Conservation (phyloP, 768 basidiomycete genomes). For the Amanita pallidorosea region DNA sequence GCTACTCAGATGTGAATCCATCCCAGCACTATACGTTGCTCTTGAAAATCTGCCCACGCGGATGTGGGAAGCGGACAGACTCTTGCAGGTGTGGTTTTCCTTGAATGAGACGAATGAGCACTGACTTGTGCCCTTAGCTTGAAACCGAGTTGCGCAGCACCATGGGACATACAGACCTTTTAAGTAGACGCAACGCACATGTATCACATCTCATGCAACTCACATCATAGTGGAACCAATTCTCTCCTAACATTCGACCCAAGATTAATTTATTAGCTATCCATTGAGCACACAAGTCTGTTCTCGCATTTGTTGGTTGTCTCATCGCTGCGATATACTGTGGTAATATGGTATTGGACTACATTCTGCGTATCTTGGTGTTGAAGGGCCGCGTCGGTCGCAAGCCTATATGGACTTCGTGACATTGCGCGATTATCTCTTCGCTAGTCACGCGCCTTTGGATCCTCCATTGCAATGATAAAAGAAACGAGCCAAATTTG, state of each 20-base stretch:
- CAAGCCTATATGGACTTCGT: too few relatives aligned
- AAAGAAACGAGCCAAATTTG: too few relatives aligned
- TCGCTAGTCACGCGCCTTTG: too few relatives aligned
- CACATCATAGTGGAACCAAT: background rate
- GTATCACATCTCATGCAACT: constrained; percentile 25
- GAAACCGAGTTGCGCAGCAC: constrained; percentile 46
- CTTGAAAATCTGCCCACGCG: constrained; percentile 84
- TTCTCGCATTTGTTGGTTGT: too few relatives aligned
- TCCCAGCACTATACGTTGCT: constrained; percentile 82
- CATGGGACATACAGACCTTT: constrained; percentile 44
- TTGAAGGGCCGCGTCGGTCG: too few relatives aligned
- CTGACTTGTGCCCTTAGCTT: constrained; percentile 21
- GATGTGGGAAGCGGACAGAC: constrained; percentile 88
- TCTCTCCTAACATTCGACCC: background rate
- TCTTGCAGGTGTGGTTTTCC: constrained; percentile 63
- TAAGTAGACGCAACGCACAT: constrained; percentile 42
- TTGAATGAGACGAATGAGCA: background rate
- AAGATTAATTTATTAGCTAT: background rate
- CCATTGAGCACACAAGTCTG: too few relatives aligned
- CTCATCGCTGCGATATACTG: too few relatives aligned
- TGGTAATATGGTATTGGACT: too few relatives aligned
- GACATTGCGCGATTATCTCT: too few relatives aligned
- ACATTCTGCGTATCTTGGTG: too few relatives aligned
- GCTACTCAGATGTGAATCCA: constrained; percentile 72
- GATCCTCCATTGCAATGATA: too few relatives aligned